These are phyloP conservation scores for Pistacia integerrima DNA, from an alignment of 345 rosid species.

Conservation along the genomic window DNA sequence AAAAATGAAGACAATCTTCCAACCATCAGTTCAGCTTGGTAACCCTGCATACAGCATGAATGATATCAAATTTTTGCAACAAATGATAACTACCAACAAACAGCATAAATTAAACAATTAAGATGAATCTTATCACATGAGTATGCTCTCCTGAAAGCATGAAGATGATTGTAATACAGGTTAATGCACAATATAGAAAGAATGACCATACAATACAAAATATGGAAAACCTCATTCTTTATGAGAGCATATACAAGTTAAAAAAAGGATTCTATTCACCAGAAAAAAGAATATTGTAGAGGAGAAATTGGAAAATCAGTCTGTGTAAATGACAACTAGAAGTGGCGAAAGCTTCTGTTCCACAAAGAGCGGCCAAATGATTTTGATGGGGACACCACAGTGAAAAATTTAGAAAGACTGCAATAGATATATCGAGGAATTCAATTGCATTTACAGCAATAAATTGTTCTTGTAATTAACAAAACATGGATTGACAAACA, in stretches of 20 bases:
- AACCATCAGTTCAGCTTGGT: constrained; percentile 33
- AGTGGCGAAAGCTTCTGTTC: neutral
- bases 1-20: constrained; percentile 50
- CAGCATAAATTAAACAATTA: neutral
- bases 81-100: constrained; percentile 7
- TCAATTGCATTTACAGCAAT: neutral
- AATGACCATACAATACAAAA: neutral
- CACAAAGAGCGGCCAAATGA: neutral
- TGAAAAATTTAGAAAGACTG: neutral
- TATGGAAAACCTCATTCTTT: neutral
- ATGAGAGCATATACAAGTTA: constrained; percentile 5
- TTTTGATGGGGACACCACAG: neutral
- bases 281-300: constrained; percentile 4
- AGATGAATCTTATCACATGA: neutral
- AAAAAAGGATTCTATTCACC: neutral
- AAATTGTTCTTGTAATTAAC: neutral
- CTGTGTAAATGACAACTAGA: neutral
- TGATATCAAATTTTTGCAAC: constrained; percentile 22
- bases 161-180: neutral
- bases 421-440: neutral
- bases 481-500: neutral
- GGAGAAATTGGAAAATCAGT: neutral
- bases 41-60: constrained; percentile 50
- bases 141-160: constrained; percentile 7
- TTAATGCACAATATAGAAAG: neutral